phyloP scores from a whole-genome alignment of 2,329 filamentous ascomycete genomes.

The Cladorrhinum sp. region DNA sequence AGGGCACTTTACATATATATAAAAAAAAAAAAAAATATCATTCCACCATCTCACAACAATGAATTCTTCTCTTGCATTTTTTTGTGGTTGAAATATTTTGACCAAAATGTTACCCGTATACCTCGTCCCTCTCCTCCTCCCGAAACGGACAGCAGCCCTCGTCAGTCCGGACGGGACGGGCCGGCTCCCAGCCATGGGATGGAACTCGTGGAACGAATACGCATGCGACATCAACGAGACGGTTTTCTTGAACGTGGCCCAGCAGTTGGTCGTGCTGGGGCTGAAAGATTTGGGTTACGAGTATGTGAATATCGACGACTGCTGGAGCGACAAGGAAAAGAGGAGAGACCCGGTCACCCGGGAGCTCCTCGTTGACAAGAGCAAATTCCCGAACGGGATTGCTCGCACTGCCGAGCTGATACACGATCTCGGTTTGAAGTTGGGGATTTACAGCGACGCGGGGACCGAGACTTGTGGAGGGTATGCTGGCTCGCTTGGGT shows the following conservation, averaged over 20 bases:
- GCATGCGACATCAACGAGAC: constrained; percentile 13
- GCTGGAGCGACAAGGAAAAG: constrained; percentile 48
- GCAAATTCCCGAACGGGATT: constrained; percentile 58
- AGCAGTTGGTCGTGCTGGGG: not conserved
- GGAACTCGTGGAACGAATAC: constrained; percentile 20
- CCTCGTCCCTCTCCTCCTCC: not conserved
- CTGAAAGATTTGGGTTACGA: constrained; percentile 45
- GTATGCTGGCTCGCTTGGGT: constrained; percentile 55
- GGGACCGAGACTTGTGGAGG: constrained; percentile 47
- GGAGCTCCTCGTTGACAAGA: constrained; percentile 44
- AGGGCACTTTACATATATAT: no score
- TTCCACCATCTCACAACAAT: no score
- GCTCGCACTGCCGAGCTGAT: constrained; percentile 50
- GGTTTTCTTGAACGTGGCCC: constrained; percentile 4
- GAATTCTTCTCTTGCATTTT: no score
- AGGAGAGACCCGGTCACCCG: constrained; percentile 40
- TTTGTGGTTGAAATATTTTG: not conserved
- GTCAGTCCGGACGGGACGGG: constrained; percentile 10
- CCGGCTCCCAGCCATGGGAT: constrained; percentile 15
- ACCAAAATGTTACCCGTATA: not conserved
- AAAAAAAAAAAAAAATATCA: no score
- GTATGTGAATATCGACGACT: constrained; percentile 62
- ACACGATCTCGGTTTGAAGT: constrained; percentile 56
- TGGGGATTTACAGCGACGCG: constrained; percentile 61
- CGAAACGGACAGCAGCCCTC: not conserved